Evolutionary conservation across 1,284 basidiomycete species (phyloP), one percentile per base, ranked within the genome.

Genomic region (Ganoderma sinense): DNA sequence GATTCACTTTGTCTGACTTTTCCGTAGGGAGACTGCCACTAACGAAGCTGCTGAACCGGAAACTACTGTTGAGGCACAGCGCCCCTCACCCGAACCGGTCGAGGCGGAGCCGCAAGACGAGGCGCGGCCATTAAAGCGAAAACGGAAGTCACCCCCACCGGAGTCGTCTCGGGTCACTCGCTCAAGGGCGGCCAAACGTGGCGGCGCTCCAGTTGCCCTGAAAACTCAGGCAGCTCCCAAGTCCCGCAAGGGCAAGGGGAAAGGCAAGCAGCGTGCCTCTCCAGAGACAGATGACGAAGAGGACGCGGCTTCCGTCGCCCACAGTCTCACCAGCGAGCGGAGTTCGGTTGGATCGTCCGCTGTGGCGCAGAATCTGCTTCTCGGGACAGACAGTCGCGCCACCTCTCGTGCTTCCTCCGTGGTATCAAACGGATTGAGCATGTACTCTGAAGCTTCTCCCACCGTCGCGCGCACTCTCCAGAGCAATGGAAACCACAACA

Each of bases 341-440:
- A 65, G 73, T 67, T 82, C 83, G 5, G 75, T 75, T 11, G 82
- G 80, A 40, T 84, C 84, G 20, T 66, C 70, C 14, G 58, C 62
- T 7, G 69, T 65, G 14, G 71, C 70, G 7, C 71, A 48, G 78
- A 26, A 61, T 5, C 80, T 77, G 56, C 73, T 86, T 67, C 77
- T 84, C 13, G 74, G 79, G 60, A 73, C 79, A 39, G 72, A 73
- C 56, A 82, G 82, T 63, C 75, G 74, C 59, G 68, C 73, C 11
- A 75, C 71, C 31, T 87, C 87, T 29, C 85, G 86, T 23, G 81
- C 85, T 23, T 87, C 88, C 8, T 89, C 88, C 31, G 80, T 87
- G 20, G 81, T 74, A 4, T 88, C 87, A 10, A 82, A 71, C 26
- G 71, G 64, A 3, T 79, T 67, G 71, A 76, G 74, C 58, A 55